A percentile compares a stretch with the other conserved stretches of the same genome.
phyloP scores from a whole-genome alignment of 73 alveolate genomes.

The Stentor coeruleus region DNA sequence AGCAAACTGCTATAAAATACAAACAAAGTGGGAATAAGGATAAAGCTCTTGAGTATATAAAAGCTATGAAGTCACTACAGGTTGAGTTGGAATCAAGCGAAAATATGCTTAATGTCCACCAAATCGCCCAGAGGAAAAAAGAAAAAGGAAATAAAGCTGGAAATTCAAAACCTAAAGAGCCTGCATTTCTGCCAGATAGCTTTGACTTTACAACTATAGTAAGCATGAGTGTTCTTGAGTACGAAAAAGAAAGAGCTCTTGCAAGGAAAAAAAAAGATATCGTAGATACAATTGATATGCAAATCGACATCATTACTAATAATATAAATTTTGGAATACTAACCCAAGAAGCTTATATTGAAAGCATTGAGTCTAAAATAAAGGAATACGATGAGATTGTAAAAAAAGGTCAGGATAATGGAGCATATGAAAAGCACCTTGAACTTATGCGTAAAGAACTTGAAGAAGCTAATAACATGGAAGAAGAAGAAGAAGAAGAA shows the following conservation, averaged over 20 bases:
- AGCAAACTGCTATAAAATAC: not conserved
- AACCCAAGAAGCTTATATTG: not conserved
- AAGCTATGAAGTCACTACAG: not conserved
- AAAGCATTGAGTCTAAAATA: not conserved
- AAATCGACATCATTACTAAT: not conserved
- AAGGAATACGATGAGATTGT: not conserved
- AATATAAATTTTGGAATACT: not conserved
- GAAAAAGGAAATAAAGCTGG: not conserved
- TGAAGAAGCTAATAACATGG: conserved; percentile 1
- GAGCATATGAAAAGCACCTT: not conserved
- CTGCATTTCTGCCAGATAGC: not conserved
- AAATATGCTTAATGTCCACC: not conserved
- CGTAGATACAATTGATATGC: not conserved
- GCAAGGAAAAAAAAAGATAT: not conserved
- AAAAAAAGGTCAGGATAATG: not conserved
- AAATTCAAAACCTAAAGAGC: not conserved
- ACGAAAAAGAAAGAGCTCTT: not conserved
- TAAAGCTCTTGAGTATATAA: not conserved
- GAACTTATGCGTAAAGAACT: conserved; percentile 4
- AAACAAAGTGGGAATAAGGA: not conserved
- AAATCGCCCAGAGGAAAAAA: not conserved
- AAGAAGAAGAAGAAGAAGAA: conserved; percentile 27
- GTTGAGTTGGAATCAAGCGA: not conserved
- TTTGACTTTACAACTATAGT: not conserved
- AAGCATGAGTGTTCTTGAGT: conserved; percentile 3